These are phyloP conservation scores for Cryptosporidium sp. DNA, from an alignment of 169 alveolate species.

Conservation along the genomic window DNA sequence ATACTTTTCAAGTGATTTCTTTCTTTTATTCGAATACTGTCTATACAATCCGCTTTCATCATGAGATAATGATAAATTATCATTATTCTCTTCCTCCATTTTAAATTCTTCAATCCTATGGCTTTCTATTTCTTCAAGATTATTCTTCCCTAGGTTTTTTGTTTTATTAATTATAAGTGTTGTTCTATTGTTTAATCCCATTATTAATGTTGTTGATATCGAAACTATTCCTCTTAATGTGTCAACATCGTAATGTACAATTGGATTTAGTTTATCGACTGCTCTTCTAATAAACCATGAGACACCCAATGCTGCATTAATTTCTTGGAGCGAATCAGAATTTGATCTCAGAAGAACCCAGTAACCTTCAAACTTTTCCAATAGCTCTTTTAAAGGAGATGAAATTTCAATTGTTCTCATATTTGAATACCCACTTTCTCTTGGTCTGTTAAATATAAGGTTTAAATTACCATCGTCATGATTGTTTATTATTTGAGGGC, in stretches of 20 bases:
- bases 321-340: slow-evolving; percentile 72
- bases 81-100: slow-evolving; percentile 36
- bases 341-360: slow-evolving; percentile 62
- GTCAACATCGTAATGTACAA: slow-evolving; percentile 71
- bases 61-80: slow-evolving; percentile 2
- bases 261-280: slow-evolving; percentile 57
- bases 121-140: slow-evolving; percentile 53
- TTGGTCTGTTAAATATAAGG: neutral
- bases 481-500: slow-evolving; percentile 15
- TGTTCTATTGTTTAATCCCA: slow-evolving; percentile 69
- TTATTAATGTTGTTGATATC: slow-evolving; percentile 54
- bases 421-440: slow-evolving; percentile 19
- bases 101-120: slow-evolving; percentile 48
- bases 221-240: slow-evolving; percentile 48
- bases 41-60: slow-evolving; percentile 29
- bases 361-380: slow-evolving; percentile 57
- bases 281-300: slow-evolving; percentile 74
- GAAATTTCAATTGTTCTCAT: slow-evolving; percentile 34
- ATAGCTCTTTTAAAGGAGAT: slow-evolving; percentile 8
- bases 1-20: slow-evolving; percentile 47
- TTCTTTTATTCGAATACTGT: slow-evolving; percentile 55
- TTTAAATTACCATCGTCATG: neutral
- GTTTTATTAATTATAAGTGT: slow-evolving; percentile 38
- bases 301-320: slow-evolving; percentile 73
- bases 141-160: slow-evolving; percentile 36